Evolutionary conservation across 2,329 filamentous ascomycete species (phyloP).

Genomic region (Clonostachys sp.): DNA sequence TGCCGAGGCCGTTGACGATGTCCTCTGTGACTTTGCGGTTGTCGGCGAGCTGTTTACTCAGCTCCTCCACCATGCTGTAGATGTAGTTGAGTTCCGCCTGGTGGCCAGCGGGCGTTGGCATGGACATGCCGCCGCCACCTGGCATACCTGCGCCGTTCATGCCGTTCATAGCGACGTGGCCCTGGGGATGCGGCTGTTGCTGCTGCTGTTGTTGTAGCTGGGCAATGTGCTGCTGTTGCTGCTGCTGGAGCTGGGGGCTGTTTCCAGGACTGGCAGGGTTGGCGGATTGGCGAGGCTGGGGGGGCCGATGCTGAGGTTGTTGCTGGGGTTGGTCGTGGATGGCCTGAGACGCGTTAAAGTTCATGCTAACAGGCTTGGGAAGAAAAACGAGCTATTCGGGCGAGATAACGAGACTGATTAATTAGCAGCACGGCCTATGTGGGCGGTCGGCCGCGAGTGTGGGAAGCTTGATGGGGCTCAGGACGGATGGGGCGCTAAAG

Average conservation of each 20-base stretch:
- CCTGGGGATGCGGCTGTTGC: slow-evolving; percentile 5
- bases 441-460: too few species aligned
- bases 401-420: too few species aligned
- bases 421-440: too few species aligned
- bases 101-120: slow-evolving; percentile 62
- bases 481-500: too few species aligned
- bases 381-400: too few species aligned
- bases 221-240: slow-evolving; percentile 8
- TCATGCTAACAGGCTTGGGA: neutral
- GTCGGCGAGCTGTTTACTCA: slow-evolving; percentile 58
- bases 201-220: slow-evolving; percentile 8
- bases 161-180: slow-evolving; percentile 9
- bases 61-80: slow-evolving; percentile 63
- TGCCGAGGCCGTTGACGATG: slow-evolving; percentile 58
- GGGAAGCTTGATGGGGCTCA: too few species aligned
- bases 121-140: slow-evolving; percentile 38
- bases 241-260: neutral
- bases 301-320: slow-evolving; percentile 1
- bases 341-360: neutral
- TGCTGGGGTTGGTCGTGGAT: slow-evolving; percentile 5
- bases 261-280: too few species aligned
- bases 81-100: slow-evolving; percentile 66
- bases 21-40: slow-evolving; percentile 59
- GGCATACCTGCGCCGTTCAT: slow-evolving; percentile 48
- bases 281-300: neutral